Base-by-base conservation (phyloP, 768 basidiomycete genomes). In the Leccinum variicolor region DNA sequence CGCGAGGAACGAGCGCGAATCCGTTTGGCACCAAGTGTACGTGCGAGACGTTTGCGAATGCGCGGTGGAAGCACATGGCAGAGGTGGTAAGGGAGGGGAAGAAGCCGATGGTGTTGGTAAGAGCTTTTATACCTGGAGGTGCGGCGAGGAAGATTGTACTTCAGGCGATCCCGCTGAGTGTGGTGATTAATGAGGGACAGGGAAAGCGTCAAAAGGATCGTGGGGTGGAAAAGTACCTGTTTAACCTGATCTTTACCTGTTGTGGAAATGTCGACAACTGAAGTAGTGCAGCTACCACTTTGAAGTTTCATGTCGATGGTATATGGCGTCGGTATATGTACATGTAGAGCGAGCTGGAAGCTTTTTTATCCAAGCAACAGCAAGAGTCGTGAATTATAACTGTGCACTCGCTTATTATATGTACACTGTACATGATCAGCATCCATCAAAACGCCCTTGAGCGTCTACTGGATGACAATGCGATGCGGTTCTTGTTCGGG, bases 401-500 rank as follows among this genome's bases (percentile, higher is more conserved):
- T 29, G 10, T 26, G 29, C 10, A 31, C 29, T 31, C 29, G 29
- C 29, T 33, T 14, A 36, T 17, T 36, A n/a, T n/a, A n/a, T n/a
- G 6, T 26, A 15, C 15, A 36, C 17, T 36, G 14, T 1, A 15
- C 33, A 34, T 34, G 34, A 36, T 33, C 13, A 36, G 15, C 15
- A 14, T 33, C 33, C 33, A 33, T 33, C 33, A 33, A 29, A 29
- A 9, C 9, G 9, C 29, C 2, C 29, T 29, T 9, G 29, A n/a
- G n/a, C n/a, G n/a, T n/a, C n/a, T n/a, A n/a, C n/a, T n/a, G n/a
- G n/a, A n/a, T n/a, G n/a, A n/a, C 9, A 10, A 82, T 77, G 53
- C 70, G 77, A 70, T 76, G 76, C 11, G 76, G 76, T 4, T 73
- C 72, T 57, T 66, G 54, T 55, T 79, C 79, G 9, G 71, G 48